Evolutionary conservation across 1,139 yeast genomes (phyloP).

Genomic region (Candida freyschussii): DNA sequence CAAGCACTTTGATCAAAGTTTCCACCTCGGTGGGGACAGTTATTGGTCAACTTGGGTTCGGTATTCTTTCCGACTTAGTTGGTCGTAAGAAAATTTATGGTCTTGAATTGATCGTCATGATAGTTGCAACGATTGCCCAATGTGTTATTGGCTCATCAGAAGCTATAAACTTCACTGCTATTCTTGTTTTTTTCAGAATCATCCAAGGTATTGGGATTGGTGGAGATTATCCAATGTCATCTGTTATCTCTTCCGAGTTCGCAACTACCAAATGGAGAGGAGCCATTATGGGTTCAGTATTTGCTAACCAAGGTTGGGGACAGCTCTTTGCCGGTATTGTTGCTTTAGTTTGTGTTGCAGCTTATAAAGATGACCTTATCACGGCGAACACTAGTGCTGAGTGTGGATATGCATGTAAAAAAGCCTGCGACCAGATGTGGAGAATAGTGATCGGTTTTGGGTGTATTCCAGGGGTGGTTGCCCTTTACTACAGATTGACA

Average conservation of each 20-base stretch:
- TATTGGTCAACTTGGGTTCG: constrained; percentile 85
- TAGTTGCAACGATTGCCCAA: constrained; percentile 73
- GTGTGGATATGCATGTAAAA: constrained; percentile 61
- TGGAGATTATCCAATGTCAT: constrained; percentile 98
- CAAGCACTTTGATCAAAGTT: constrained; percentile 71
- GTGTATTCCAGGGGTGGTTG: constrained; percentile 79
- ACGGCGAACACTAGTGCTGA: constrained; percentile 45
- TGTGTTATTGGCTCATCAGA: constrained; percentile 66
- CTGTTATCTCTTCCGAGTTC: constrained; percentile 84
- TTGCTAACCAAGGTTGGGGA: constrained; percentile 92
- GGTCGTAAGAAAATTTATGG: constrained; percentile 91
- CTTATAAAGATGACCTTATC: constrained; percentile 56
- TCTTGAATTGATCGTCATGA: constrained; percentile 79
- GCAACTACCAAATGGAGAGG: constrained; percentile 95
- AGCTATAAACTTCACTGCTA: constrained; percentile 66
- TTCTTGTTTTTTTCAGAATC: constrained; percentile 71
- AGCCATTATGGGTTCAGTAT: constrained; percentile 91
- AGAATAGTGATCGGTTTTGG: constrained; percentile 85
- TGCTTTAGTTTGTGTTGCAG: constrained; percentile 67
- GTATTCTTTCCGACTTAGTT: constrained; percentile 73
- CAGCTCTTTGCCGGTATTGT: constrained; percentile 83
- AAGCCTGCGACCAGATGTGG: constrained; percentile 92
- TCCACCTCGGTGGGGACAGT: constrained; percentile 94
- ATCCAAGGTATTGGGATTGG: constrained; percentile 97
- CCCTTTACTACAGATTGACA: constrained; percentile 84